Evolutionary conservation across 768 basidiomycete species (phyloP), one percentile per base, ranked within the genome.

Genomic region (Lentinula detonsa): DNA sequence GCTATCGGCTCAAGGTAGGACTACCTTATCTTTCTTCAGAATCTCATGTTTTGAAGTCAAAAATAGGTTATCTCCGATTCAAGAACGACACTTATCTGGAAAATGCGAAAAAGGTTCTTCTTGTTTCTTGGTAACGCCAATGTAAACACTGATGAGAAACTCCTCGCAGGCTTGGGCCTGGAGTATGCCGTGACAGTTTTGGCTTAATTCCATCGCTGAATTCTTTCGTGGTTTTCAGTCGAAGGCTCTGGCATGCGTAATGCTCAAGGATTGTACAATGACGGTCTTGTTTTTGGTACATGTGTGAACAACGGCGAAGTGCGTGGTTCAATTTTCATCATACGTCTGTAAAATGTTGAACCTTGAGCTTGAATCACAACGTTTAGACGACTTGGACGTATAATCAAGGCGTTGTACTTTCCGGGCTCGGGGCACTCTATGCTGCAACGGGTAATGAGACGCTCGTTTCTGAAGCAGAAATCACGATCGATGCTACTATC

Each of bases 321-420:
- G 63, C 5, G 40, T 48, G 46, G 21, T 8, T 23, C 46, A 3
- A 48, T 34, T 7, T 58, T 59, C 9, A 7, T 1, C 37, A 34
- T 54, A 37, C 55, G 18, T 23, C 23, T 23, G 2, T 23, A 23
- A 23, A 23, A 23, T 23, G 23, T 15, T 33, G 48, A 34, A 16
- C 35, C 9, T 40, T 39, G 9, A 33, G 1, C 21, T 18, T 46
- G 10, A 59, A 18, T 28, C 28, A 28, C 28, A 28, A 28, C 28
- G 28, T 28, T 28, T 59, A 82, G 79, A 84, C 82, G 4, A 77
- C 82, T 3, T 84, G 84, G 84, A 83, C 80, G 0, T 85, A 85
- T 65, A 84, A 85, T 64, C 83, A 84, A 80, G 81, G 78, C 9
- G 82, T 85, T 40, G 76, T 85, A 46, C 83, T 81, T 13, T 81